phyloP scores from a whole-genome alignment of 2,329 filamentous ascomycete genomes.

The Aspergillus felis region DNA sequence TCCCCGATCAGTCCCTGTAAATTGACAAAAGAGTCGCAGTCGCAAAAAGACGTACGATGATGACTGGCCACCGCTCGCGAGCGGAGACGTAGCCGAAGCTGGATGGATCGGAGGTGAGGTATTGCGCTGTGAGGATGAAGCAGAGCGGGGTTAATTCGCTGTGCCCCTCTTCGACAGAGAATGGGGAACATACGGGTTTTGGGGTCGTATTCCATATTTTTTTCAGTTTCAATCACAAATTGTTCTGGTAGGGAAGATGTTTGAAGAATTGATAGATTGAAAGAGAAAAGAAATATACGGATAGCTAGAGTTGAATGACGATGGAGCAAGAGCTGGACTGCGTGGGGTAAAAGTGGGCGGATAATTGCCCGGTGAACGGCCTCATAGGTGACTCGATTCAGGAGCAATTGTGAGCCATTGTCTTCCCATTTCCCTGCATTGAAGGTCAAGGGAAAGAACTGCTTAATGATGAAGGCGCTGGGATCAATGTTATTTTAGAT shows the following conservation, averaged over 20 bases:
- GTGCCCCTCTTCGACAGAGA: slow-evolving; percentile 6
- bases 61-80: slow-evolving; percentile 85
- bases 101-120: slow-evolving; percentile 72
- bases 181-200: slow-evolving; percentile 60
- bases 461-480: neutral
- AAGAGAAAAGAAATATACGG: neutral
- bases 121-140: slow-evolving; percentile 56
- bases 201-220: slow-evolving; percentile 67
- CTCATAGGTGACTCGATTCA: neutral
- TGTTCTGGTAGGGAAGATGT: neutral
- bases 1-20: slow-evolving; percentile 1
- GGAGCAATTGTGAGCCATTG: neutral
- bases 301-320: neutral
- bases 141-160: slow-evolving; percentile 15
- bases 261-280: neutral
- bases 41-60: slow-evolving; percentile 62
- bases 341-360: neutral
- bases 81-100: slow-evolving; percentile 88
- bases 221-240: neutral
- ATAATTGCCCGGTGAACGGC: neutral
- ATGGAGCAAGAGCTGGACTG: neutral
- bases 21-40: slow-evolving; percentile 2
- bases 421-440: neutral
- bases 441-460: neutral
- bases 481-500: neutral